phyloP scores from a whole-genome alignment of 148 eudicot species.

The Camellia lanceoleosa region DNA sequence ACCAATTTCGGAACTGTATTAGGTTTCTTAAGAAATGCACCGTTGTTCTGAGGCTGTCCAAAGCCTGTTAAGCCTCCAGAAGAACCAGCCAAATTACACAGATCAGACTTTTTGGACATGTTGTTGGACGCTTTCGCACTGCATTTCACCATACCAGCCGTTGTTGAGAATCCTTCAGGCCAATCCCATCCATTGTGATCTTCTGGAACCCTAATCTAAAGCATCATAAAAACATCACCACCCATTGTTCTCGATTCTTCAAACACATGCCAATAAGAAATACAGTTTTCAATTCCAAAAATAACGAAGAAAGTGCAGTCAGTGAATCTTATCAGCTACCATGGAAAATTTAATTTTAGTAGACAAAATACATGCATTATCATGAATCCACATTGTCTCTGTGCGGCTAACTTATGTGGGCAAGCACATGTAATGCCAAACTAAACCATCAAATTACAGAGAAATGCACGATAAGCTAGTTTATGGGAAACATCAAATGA shows the following conservation, averaged over 20 bases:
- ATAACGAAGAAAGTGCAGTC: not conserved
- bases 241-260: conserved; percentile 38
- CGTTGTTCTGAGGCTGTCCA: conserved; percentile 29
- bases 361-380: not conserved
- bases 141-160: conserved; percentile 36
- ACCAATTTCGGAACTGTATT: conserved; percentile 19
- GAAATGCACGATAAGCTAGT: not conserved
- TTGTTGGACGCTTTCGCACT: conserved; percentile 24
- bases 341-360: not conserved
- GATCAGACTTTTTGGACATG: conserved; percentile 32
- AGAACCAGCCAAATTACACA: conserved; percentile 29
- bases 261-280: conserved; percentile 33
- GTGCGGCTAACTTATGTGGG: not conserved
- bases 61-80: conserved; percentile 29
- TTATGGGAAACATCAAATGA: not conserved
- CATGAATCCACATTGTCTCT: not conserved
- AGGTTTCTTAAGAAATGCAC: conserved; percentile 18
- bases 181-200: conserved; percentile 75
- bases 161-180: conserved; percentile 56
- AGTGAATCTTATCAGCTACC: not conserved
- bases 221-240: conserved; percentile 51
- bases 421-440: not conserved
- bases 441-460: too few species aligned
- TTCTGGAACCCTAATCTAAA: conserved; percentile 68
- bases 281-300: conserved; percentile 18